These are phyloP conservation scores for Neofusicoccum kwambonambiense DNA, from an alignment of 2,329 filamentous ascomycete genomes.

Conservation along the genomic window DNA sequence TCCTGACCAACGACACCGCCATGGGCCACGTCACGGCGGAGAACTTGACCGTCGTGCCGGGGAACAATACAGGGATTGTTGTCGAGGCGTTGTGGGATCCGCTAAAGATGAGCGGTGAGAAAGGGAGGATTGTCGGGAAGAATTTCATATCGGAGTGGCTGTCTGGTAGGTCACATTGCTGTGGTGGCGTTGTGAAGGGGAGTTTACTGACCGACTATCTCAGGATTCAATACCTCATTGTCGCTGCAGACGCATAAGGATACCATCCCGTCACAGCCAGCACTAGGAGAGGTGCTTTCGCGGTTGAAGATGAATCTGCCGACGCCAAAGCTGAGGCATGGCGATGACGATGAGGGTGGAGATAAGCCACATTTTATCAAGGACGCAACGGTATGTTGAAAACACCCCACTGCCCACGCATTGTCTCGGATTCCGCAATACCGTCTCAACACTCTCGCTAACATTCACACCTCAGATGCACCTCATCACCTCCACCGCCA, in stretches of 20 bases:
- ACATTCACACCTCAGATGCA: conserved; percentile 56
- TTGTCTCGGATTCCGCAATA: not conserved
- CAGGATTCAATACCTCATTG: conserved; percentile 76
- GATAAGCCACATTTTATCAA: conserved; percentile 71
- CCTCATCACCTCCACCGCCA: conserved; percentile 79
- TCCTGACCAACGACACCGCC: conserved; percentile 70
- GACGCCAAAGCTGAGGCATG: conserved; percentile 62
- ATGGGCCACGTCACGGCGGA: conserved; percentile 72
- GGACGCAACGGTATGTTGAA: conserved; percentile 62
- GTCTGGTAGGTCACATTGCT: conserved; percentile 56
- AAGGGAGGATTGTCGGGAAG: conserved; percentile 62
- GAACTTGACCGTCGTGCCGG: conserved; percentile 63
- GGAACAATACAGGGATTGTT: conserved; percentile 68
- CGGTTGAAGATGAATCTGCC: conserved; percentile 69
- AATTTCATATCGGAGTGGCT: conserved; percentile 81
- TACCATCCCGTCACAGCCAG: conserved; percentile 72
- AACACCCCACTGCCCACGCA: not conserved
- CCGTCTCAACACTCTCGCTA: no score
- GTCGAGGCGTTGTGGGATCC: conserved; percentile 77
- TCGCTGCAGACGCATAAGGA: conserved; percentile 68
- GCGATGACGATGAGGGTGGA: conserved; percentile 37
- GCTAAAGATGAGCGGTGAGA: conserved; percentile 57
- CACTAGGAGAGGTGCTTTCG: conserved; percentile 71
- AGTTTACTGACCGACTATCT: not conserved
- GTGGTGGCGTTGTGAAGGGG: not conserved